These are phyloP conservation scores for Bathelium albidoporum DNA, from an alignment of 495 filamentous ascomycete species.

Conservation along the genomic window DNA sequence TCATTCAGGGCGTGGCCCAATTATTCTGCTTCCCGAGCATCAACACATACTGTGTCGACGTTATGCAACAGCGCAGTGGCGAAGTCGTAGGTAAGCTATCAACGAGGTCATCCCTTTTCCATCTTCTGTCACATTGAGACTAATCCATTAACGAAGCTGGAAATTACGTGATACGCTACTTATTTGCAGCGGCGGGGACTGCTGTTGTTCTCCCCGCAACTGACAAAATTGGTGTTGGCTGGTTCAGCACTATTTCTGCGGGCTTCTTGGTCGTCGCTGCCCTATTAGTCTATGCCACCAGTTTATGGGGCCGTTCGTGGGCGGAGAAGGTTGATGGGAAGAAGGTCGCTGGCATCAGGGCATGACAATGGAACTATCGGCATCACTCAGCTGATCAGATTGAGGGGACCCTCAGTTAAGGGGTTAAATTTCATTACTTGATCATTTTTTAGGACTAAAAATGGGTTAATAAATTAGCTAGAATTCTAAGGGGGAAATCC, in stretches of 20 bases:
- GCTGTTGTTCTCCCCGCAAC: constrained; percentile 58
- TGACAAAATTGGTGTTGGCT: constrained; percentile 57
- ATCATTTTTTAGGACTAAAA: no score
- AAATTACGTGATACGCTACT: constrained; percentile 61
- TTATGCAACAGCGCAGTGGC: constrained; percentile 53
- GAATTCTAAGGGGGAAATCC: no score
- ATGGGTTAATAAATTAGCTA: no score
- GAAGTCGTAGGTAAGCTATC: constrained; percentile 45
- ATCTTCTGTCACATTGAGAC: not conserved
- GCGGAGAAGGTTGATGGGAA: constrained; percentile 41
- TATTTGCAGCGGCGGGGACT: constrained; percentile 55
- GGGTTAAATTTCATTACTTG: no score
- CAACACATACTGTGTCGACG: constrained; percentile 69
- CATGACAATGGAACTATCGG: not conserved
- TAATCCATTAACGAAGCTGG: constrained; percentile 34
- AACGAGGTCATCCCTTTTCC: not conserved
- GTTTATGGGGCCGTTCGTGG: constrained; percentile 46
- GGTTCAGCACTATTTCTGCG: constrained; percentile 35
- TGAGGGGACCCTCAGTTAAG: no score
- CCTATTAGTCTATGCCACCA: constrained; percentile 37
- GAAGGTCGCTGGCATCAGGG: not conserved
- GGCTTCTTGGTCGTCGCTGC: constrained; percentile 43
- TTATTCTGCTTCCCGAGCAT: constrained; percentile 62
- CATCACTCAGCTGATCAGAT: not conserved
- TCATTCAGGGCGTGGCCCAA: constrained; percentile 60